Conservation (phyloP, 2,329 filamentous ascomycete species). For the Stachybotrys echinatus region DNA sequence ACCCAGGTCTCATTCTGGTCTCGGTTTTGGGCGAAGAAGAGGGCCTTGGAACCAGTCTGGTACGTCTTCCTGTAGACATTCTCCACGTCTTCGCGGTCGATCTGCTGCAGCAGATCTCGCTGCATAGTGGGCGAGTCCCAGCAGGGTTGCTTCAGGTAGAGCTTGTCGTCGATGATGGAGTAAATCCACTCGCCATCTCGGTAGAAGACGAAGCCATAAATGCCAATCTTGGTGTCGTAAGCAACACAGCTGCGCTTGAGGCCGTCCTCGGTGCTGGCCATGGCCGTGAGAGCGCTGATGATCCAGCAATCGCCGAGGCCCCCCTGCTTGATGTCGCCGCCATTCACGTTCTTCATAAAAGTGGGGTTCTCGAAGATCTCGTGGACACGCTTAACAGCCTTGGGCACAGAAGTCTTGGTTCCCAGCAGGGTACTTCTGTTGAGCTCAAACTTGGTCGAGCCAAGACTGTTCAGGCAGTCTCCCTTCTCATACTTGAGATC, state of each 20-base stretch:
- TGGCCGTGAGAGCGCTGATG: constrained; percentile 70
- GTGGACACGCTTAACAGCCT: constrained; percentile 69
- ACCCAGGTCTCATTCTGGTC: constrained; percentile 80
- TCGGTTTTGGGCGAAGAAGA: constrained; percentile 73
- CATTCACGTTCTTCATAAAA: constrained; percentile 61
- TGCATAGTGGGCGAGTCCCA: constrained; percentile 77
- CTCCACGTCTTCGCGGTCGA: constrained; percentile 68
- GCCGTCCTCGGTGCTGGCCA: constrained; percentile 66
- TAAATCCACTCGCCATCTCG: constrained; percentile 89
- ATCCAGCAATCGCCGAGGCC: constrained; percentile 79
- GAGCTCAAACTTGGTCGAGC: constrained; percentile 46
- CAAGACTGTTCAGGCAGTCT: constrained; percentile 49
- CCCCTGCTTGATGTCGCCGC: constrained; percentile 74
- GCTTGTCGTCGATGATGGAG: constrained; percentile 85
- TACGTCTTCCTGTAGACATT: constrained; percentile 65
- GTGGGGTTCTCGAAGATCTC: constrained; percentile 71
- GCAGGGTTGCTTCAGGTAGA: constrained; percentile 76
- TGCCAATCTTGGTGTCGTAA: constrained; percentile 67
- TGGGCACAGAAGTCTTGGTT: constrained; percentile 51
- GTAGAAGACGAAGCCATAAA: constrained; percentile 87
- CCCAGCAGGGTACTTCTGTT: constrained; percentile 36
- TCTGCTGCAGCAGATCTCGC: constrained; percentile 67
- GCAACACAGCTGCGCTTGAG: constrained; percentile 73
- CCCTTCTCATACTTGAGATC: constrained; percentile 62
- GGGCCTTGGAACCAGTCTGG: constrained; percentile 69